Percentiles rank a stretch among this genome's conserved stretches.
Evolutionary conservation across 345 rosid species (phyloP).

Genomic region (Citrus glauca): DNA sequence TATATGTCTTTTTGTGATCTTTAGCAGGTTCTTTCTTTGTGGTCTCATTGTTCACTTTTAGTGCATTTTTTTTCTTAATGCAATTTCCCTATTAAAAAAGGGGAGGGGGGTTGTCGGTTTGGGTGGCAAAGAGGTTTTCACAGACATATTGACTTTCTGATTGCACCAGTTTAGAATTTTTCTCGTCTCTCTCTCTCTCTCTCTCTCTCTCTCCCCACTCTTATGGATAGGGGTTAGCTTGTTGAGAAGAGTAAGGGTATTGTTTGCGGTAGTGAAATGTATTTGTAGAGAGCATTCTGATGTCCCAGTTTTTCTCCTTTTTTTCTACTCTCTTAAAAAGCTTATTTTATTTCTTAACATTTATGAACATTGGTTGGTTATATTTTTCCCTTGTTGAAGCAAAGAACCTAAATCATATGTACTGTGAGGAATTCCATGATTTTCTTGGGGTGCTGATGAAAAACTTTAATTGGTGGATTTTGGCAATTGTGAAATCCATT

Average conservation of each 20-base stretch:
- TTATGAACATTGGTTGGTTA: not conserved
- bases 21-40: not conserved
- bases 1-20: not conserved
- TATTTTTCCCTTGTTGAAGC: not conserved
- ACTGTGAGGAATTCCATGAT: not conserved
- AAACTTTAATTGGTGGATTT: not conserved
- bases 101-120: no score
- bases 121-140: not conserved
- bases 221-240: not conserved
- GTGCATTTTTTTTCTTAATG: not conserved
- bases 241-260: not conserved
- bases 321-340: not conserved
- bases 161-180: not conserved
- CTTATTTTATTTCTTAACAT: not conserved
- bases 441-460: not conserved
- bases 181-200: not conserved
- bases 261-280: not conserved
- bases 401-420: not conserved
- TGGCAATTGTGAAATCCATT: not conserved
- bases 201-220: not conserved
- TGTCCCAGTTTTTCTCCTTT: not conserved
- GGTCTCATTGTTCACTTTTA: not conserved
- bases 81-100: no score
- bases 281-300: not conserved
- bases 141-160: not conserved